Percentiles rank a stretch among this genome's conserved stretches.
phyloP scores from a whole-genome alignment of 139 green algal species.

The Mesostigma viride region DNA sequence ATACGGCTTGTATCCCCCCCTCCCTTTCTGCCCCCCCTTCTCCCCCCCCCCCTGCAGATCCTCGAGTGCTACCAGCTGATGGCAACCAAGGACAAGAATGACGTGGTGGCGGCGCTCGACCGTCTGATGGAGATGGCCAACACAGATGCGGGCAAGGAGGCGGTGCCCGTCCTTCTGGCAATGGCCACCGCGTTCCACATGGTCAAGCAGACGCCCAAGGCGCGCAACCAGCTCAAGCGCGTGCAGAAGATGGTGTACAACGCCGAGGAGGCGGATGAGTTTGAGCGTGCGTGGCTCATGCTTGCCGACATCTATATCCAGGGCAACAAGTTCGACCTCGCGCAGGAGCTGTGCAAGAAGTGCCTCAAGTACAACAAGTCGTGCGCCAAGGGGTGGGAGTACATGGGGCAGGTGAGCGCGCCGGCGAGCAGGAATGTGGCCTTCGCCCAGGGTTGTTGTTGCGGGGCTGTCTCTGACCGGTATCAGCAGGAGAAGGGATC shows the following conservation, averaged over 20 bases:
- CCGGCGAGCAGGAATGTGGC: too few species aligned
- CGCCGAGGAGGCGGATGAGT: slow-evolving; percentile 55
- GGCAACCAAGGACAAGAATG: slow-evolving; percentile 36
- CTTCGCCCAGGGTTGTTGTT: too few species aligned
- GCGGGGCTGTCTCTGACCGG: too few species aligned
- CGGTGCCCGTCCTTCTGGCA: slow-evolving; percentile 59
- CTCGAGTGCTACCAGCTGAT: slow-evolving; percentile 52
- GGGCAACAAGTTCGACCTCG: slow-evolving; percentile 53
- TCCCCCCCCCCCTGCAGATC: too few species aligned
- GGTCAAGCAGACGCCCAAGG: slow-evolving; percentile 60
- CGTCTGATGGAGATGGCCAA: slow-evolving; percentile 35
- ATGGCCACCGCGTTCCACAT: slow-evolving; percentile 39
- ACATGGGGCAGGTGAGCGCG: slow-evolving; percentile 49
- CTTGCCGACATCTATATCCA: slow-evolving; percentile 67
- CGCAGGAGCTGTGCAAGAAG: slow-evolving; percentile 60
- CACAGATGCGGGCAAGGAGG: slow-evolving; percentile 37
- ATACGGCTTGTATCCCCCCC: too few species aligned
- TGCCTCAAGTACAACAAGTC: slow-evolving; percentile 73
- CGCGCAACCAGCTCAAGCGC: slow-evolving; percentile 52
- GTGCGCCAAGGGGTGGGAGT: slow-evolving; percentile 53
- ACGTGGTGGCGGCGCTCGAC: slow-evolving; percentile 39
- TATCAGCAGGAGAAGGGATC: too few species aligned
- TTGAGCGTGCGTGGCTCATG: slow-evolving; percentile 62
- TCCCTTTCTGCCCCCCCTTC: too few species aligned
- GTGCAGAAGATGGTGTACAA: slow-evolving; percentile 62